phyloP scores from a whole-genome alignment of 2,329 filamentous ascomycete genomes.

The Cucurbitaria berberidis region DNA sequence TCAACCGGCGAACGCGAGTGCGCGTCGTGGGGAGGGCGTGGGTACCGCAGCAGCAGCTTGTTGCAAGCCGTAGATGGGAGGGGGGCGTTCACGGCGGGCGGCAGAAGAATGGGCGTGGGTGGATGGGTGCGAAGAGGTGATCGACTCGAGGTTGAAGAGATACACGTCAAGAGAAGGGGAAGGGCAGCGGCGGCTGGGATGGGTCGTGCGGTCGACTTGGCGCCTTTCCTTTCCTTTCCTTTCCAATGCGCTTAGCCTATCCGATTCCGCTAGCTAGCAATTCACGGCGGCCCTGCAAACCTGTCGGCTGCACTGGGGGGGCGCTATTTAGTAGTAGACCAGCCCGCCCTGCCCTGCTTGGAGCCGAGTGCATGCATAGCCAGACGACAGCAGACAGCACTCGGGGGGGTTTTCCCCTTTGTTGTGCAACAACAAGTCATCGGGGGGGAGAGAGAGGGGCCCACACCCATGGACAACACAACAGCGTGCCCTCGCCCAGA shows the following conservation, averaged over 20 bases:
- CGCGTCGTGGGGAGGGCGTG: conserved; percentile 19
- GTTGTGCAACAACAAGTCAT: conserved; percentile 3
- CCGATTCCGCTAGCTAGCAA: conserved; percentile 4
- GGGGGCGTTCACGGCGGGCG: conserved; percentile 15
- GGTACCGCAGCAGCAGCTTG: conserved; percentile 28
- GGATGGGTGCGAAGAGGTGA: conserved; percentile 26
- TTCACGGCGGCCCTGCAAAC: background rate
- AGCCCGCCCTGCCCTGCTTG: conserved; percentile 12
- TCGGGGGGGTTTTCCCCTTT: background rate
- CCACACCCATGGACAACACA: conserved; percentile 3
- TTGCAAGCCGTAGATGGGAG: conserved; percentile 20
- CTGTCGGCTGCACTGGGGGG: conserved; percentile 1
- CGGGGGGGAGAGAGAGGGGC: too few species aligned
- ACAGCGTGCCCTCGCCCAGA: conserved; percentile 13
- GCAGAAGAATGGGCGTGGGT: conserved; percentile 30
- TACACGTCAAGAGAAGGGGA: conserved; percentile 27
- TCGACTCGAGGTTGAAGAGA: conserved; percentile 34
- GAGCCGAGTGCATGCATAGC: conserved; percentile 1
- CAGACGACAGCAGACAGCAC: background rate
- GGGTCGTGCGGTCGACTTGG: conserved; percentile 16
- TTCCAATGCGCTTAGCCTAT: conserved; percentile 11
- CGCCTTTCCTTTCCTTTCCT: too few species aligned
- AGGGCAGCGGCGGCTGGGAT: conserved; percentile 21
- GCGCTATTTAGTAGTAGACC: conserved; percentile 5
- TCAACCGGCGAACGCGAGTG: conserved; percentile 22